Conservation (phyloP, 371 early-diverging fungal genomes). For the Basidiobolus heterosporus region DNA sequence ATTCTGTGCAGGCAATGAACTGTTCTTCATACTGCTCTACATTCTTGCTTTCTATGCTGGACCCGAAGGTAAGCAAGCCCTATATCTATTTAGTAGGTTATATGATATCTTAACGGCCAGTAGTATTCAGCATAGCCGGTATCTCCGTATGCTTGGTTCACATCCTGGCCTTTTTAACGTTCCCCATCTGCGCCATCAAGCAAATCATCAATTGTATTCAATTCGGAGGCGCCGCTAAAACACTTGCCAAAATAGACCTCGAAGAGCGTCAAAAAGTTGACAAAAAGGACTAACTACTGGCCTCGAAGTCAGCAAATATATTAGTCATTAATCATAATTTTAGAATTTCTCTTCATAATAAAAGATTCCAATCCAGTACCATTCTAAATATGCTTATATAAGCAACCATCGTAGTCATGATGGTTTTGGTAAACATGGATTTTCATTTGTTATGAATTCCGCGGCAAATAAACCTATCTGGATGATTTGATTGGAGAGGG, state of each 20-base stretch:
- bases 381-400: too few species aligned
- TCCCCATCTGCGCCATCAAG: conserved; percentile 67
- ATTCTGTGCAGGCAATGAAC: conserved; percentile 81
- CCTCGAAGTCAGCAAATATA: too few species aligned
- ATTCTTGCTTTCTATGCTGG: conserved; percentile 23
- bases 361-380: too few species aligned
- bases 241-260: conserved; percentile 54
- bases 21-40: conserved; percentile 75
- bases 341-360: too few species aligned
- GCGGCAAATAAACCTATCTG: too few species aligned
- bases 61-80: conserved; percentile 2
- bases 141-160: neutral
- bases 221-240: conserved; percentile 66
- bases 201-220: conserved; percentile 83
- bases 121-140: neutral
- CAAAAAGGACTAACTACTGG: too few species aligned
- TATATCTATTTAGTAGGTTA: neutral
- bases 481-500: too few species aligned
- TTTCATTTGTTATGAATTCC: too few species aligned
- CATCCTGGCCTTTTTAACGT: conserved; percentile 26
- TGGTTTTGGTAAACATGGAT: too few species aligned
- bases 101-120: neutral
- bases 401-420: too few species aligned
- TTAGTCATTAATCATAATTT: too few species aligned
- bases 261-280: conserved; percentile 20